phyloP scores from a whole-genome alignment of 2,329 filamentous ascomycete genomes.

The Trichoderma harzianum region DNA sequence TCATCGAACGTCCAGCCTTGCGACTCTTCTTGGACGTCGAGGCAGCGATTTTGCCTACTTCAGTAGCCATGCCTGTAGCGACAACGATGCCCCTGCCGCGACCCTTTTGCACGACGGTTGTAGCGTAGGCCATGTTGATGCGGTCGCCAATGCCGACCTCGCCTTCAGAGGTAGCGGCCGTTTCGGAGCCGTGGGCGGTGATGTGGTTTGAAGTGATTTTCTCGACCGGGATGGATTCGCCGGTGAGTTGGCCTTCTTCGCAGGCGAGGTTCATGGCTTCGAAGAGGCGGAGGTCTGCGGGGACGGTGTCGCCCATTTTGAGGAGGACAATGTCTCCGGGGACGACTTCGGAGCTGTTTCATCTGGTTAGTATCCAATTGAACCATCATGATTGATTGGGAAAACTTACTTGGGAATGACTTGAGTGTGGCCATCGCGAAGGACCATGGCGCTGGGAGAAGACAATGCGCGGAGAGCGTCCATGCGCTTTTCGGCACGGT shows the following conservation, averaged over 20 bases:
- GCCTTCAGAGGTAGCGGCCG: constrained; percentile 39
- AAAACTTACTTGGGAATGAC: constrained; percentile 54
- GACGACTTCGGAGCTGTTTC: constrained; percentile 56
- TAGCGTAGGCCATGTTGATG: constrained; percentile 72
- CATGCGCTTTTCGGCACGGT: constrained; percentile 64
- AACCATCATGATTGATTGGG: no score
- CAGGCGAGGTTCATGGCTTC: constrained; percentile 76
- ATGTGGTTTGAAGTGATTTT: constrained; percentile 57
- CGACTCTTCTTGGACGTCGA: constrained; percentile 51
- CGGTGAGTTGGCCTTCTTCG: constrained; percentile 74
- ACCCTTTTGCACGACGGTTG: constrained; percentile 69
- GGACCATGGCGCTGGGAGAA: constrained; percentile 59
- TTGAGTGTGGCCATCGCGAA: constrained; percentile 56
- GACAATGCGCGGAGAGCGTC: constrained; percentile 59
- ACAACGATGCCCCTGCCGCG: constrained; percentile 70
- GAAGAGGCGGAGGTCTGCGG: constrained; percentile 67
- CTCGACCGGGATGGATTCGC: constrained; percentile 69
- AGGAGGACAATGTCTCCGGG: constrained; percentile 68
- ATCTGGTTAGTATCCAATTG: constrained; percentile 18
- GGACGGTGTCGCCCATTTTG: constrained; percentile 71
- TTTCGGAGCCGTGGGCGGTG: constrained; percentile 44
- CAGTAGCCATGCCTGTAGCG: constrained; percentile 67
- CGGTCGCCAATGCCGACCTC: constrained; percentile 67
- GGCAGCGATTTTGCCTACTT: constrained; percentile 67
- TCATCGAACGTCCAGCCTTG: constrained; percentile 54